Conservation (phyloP, 805 yeast genomes). For the Saturnispora diversa region DNA sequence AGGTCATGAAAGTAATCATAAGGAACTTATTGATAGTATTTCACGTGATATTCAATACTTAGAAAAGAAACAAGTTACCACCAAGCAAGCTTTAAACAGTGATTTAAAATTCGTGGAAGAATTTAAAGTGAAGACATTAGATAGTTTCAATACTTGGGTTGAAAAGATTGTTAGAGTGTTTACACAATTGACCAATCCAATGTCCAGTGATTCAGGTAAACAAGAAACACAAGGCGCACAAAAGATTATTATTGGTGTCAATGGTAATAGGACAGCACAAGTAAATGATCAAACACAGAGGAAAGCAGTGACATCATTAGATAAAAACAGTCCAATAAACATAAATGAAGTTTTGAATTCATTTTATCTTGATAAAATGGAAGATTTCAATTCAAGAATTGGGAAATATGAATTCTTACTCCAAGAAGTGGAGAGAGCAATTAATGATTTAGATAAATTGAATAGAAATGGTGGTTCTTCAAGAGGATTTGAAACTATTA, state of each 20-base stretch:
- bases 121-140: slow-evolving; percentile 35
- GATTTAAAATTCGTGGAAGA: slow-evolving; percentile 40
- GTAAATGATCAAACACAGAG: slow-evolving; percentile 19
- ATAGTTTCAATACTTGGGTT: slow-evolving; percentile 32
- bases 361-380: slow-evolving; percentile 41
- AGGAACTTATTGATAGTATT: slow-evolving; percentile 55
- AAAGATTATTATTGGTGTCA: slow-evolving; percentile 26
- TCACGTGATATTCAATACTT: slow-evolving; percentile 66
- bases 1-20: slow-evolving; percentile 54
- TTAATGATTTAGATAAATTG: slow-evolving; percentile 47
- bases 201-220: slow-evolving; percentile 21
- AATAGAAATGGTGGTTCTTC: slow-evolving; percentile 29
- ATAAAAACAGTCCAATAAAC: slow-evolving; percentile 34
- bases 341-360: slow-evolving; percentile 42
- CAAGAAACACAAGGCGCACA: slow-evolving; percentile 20
- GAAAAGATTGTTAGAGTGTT: slow-evolving; percentile 32
- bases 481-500: slow-evolving; percentile 41
- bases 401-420: slow-evolving; percentile 41
- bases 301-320: slow-evolving; percentile 30
- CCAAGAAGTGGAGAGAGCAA: slow-evolving; percentile 52
- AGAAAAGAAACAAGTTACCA: slow-evolving; percentile 50
- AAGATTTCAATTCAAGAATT: slow-evolving; percentile 38
- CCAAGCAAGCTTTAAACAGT: slow-evolving; percentile 53
- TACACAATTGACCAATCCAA: slow-evolving; percentile 31
- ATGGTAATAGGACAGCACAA: slow-evolving; percentile 24